Conservation (phyloP, 2,329 filamentous ascomycete species). For the Venturia nashicola region DNA sequence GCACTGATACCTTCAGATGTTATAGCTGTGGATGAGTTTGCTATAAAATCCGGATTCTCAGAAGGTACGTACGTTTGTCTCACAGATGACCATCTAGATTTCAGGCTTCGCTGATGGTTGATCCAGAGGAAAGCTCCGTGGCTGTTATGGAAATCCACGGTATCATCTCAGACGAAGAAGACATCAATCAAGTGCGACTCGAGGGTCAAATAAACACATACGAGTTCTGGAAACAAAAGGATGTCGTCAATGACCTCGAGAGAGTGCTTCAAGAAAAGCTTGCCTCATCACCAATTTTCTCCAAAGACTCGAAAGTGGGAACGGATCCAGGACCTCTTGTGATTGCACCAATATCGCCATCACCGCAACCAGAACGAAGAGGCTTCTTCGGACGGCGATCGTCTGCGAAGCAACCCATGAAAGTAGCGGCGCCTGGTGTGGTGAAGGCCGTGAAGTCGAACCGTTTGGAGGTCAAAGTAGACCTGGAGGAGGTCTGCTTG, state of each 20-base stretch:
- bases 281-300: neutral
- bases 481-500: conserved; percentile 27
- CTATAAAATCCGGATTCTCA: neutral
- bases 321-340: neutral
- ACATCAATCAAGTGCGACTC: conserved; percentile 25
- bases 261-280: conserved; percentile 11
- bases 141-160: conserved; percentile 23
- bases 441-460: neutral
- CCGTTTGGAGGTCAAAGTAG: conserved; percentile 18
- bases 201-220: conserved; percentile 17
- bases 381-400: conserved; percentile 3
- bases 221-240: conserved; percentile 31
- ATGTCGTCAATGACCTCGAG: conserved; percentile 29
- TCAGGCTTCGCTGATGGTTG: neutral
- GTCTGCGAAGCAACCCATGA: conserved; percentile 10
- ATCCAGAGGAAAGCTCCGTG: conserved; percentile 11
- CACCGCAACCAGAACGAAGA: neutral
- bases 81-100: neutral
- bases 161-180: conserved; percentile 26
- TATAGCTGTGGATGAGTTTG: conserved; percentile 16
- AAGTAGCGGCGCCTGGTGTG: conserved; percentile 13
- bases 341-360: neutral
- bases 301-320: neutral
- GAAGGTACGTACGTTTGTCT: neutral
- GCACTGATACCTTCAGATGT: conserved; percentile 33